Evolutionary conservation across 805 yeast genomes (phyloP).

Genomic region (Cyberlindnera euphorbiae): DNA sequence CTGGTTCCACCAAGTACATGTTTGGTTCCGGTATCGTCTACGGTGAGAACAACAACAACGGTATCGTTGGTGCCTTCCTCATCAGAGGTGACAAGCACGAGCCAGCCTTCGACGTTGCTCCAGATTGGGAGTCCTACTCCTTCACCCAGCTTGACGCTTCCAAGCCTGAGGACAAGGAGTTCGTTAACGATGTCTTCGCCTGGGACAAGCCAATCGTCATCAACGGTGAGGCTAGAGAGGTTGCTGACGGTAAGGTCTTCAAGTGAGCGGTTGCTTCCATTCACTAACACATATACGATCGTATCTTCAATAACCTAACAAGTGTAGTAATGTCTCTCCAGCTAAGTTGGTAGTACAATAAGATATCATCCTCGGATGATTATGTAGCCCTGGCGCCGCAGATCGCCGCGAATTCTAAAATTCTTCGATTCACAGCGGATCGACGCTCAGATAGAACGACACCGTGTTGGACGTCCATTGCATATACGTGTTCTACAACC

Average conservation of each 20-base stretch:
- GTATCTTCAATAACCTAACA: neutral
- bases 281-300: too few species aligned
- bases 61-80: conserved; percentile 91
- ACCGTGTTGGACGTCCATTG: too few species aligned
- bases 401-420: neutral
- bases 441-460: neutral
- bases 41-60: conserved; percentile 98
- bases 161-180: conserved; percentile 70
- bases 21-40: conserved; percentile 92
- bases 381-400: too few species aligned
- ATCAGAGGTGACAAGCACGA: conserved; percentile 88
- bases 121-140: conserved; percentile 95
- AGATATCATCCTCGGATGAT: too few species aligned
- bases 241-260: conserved; percentile 97
- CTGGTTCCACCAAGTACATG: conserved; percentile 88
- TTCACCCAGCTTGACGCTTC: conserved; percentile 80
- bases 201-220: conserved; percentile 92
- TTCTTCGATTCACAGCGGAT: neutral
- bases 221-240: conserved; percentile 78
- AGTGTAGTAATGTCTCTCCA: too few species aligned
- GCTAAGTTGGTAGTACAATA: too few species aligned
- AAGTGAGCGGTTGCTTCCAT: conserved; percentile 46
- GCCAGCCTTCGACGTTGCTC: conserved; percentile 97
- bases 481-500: too few species aligned
- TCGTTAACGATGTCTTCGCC: conserved; percentile 89